Evolutionary conservation across 208 protist species (phyloP).

Genomic region (Naegleria fowleri): DNA sequence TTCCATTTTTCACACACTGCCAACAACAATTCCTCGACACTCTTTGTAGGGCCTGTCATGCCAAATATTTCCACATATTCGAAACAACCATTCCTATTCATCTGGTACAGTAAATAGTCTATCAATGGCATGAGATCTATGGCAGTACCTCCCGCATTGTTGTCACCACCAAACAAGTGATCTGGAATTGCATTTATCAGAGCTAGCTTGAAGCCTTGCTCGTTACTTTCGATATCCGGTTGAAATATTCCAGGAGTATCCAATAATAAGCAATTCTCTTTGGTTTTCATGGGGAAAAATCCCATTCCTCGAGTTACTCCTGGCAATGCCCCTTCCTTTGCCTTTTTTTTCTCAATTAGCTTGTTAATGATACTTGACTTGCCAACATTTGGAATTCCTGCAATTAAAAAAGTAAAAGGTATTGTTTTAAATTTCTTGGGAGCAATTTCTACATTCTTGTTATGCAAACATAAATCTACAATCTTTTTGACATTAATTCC

Average conservation of each 20-base stretch:
- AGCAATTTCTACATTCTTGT: background rate
- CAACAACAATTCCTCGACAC: background rate
- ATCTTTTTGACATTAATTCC: background rate
- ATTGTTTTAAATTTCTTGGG: constrained; percentile 27
- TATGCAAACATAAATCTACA: background rate
- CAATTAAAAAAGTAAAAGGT: constrained; percentile 30
- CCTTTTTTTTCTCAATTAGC: constrained; percentile 12
- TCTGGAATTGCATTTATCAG: constrained; percentile 34
- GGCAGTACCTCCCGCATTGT: background rate
- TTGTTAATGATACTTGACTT: constrained; percentile 30
- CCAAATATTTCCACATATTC: constrained; percentile 26
- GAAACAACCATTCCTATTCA: constrained; percentile 27
- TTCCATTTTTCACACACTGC: background rate
- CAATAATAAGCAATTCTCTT: constrained; percentile 29
- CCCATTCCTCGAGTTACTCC: constrained; percentile 38
- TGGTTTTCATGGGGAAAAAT: constrained; percentile 32
- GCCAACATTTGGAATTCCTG: constrained; percentile 42
- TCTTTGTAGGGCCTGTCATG: background rate
- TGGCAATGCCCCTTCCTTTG: constrained; percentile 36
- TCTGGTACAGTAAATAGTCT: constrained; percentile 39
- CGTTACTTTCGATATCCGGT: constrained; percentile 25
- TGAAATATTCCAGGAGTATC: constrained; percentile 44
- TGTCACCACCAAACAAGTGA: background rate
- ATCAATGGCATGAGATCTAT: background rate
- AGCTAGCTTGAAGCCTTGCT: constrained; percentile 27